Percentiles rank a stretch among this genome's conserved stretches.
Conservation (phyloP, 2,329 filamentous ascomycete species). For the Thelonectria blattea region DNA sequence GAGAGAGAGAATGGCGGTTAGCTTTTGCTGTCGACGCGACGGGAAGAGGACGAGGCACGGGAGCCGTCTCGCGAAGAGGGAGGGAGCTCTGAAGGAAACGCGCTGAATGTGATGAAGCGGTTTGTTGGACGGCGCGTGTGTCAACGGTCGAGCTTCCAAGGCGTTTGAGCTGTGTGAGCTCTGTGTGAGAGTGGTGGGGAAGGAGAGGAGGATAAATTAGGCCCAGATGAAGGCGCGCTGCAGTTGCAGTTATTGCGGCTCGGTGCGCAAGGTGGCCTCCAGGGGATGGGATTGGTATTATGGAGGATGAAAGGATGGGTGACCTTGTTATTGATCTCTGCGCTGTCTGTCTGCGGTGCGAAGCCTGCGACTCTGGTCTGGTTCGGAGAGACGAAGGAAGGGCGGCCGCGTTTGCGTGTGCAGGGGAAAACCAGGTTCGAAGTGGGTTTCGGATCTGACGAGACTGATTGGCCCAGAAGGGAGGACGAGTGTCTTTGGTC, state of each 20-base stretch:
- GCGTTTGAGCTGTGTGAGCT: slow-evolving; percentile 13
- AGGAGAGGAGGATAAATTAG: slow-evolving; percentile 5
- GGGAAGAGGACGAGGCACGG: neutral
- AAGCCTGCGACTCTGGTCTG: neutral
- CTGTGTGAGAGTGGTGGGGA: slow-evolving; percentile 16
- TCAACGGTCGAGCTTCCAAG: neutral
- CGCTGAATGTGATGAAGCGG: neutral
- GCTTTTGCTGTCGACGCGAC: neutral
- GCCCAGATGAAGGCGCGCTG: slow-evolving; percentile 19
- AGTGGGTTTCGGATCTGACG: slow-evolving; percentile 12
- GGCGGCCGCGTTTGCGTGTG: slow-evolving; percentile 18
- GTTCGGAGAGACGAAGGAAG: slow-evolving; percentile 11
- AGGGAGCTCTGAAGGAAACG: slow-evolving; percentile 11
- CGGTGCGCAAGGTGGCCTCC: slow-evolving; percentile 13
- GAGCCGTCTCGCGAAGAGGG: slow-evolving; percentile 7
- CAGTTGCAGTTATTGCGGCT: slow-evolving; percentile 18
- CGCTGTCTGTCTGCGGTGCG: slow-evolving; percentile 2
- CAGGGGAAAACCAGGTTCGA: slow-evolving; percentile 10
- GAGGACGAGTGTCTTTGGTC: neutral
- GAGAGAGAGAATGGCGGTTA: neutral
- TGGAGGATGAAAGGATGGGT: slow-evolving; percentile 12
- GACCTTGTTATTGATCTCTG: slow-evolving; percentile 10
- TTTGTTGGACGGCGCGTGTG: slow-evolving; percentile 6
- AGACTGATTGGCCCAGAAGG: slow-evolving; percentile 11
- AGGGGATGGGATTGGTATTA: neutral